Conservation (phyloP, 164 flowering plant species). For the Santalum album region DNA sequence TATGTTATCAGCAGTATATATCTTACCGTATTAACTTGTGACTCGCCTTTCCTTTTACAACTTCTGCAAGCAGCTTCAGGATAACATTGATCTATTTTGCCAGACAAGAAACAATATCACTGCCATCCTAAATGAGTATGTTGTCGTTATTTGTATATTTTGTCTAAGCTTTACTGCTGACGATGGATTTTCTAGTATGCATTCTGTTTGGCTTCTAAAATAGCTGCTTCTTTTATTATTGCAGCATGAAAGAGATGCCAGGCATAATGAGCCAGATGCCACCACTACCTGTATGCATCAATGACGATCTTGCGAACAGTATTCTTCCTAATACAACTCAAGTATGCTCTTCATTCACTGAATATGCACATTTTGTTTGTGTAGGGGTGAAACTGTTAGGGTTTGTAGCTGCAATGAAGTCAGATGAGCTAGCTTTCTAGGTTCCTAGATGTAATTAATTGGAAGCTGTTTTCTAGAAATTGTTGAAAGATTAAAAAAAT, state of each 20-base stretch:
- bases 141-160: slow-evolving; percentile 7
- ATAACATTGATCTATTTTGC: slow-evolving; percentile 67
- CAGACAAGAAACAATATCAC: slow-evolving; percentile 57
- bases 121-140: slow-evolving; percentile 65
- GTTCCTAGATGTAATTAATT: no score
- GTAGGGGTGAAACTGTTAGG: background rate
- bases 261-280: slow-evolving; percentile 91
- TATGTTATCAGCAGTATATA: background rate
- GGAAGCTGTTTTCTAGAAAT: no score
- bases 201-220: slow-evolving; percentile 1
- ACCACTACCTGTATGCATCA: slow-evolving; percentile 59
- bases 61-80: slow-evolving; percentile 51
- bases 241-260: slow-evolving; percentile 75
- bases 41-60: background rate
- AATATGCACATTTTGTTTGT: background rate
- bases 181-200: slow-evolving; percentile 1
- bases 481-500: no score
- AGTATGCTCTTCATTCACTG: slow-evolving; percentile 27
- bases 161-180: background rate
- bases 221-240: slow-evolving; percentile 10
- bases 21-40: background rate
- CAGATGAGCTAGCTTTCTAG: no score
- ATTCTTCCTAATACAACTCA: slow-evolving; percentile 46
- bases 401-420: no score
- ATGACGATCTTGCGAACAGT: slow-evolving; percentile 63